These are phyloP conservation scores for Fraxinus anomala DNA, from an alignment of 257 asterid genomes.

Conservation along the genomic window DNA sequence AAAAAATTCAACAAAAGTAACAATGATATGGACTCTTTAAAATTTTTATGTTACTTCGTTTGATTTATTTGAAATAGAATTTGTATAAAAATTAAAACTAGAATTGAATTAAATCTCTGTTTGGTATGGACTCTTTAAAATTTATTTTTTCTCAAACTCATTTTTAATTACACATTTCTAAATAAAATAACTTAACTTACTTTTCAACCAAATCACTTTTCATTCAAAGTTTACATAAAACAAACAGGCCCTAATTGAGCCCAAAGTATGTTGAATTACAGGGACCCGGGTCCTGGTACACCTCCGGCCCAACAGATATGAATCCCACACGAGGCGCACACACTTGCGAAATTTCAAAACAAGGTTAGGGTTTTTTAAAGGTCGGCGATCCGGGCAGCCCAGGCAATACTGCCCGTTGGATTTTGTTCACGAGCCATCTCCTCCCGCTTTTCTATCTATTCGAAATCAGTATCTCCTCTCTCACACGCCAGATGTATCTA, in stretches of 20 bases:
- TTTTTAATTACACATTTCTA: too few relatives aligned
- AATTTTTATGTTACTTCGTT: too few relatives aligned
- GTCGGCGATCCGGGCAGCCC: conserved; percentile 44
- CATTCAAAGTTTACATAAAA: too few relatives aligned
- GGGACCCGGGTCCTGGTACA: background rate
- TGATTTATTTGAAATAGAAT: too few relatives aligned
- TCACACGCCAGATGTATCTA: background rate
- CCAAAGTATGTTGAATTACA: background rate
- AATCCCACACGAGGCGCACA: background rate
- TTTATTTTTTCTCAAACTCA: too few relatives aligned
- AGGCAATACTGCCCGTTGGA: conserved; percentile 41
- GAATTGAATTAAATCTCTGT: too few relatives aligned
- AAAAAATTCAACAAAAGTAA: too few relatives aligned
- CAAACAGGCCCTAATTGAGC: background rate
- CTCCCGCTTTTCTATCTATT: conserved; percentile 70
- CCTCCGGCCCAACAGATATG: background rate
- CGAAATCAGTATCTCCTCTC: conserved; percentile 38
- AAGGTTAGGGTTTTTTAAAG: conserved; percentile 31
- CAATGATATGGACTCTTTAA: too few relatives aligned
- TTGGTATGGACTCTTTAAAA: too few relatives aligned
- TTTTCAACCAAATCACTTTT: too few relatives aligned
- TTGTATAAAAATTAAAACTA: too few relatives aligned
- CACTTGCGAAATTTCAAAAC: conserved; percentile 30
- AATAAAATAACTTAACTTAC: too few relatives aligned
- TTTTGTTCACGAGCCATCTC: conserved; percentile 13